Evolutionary conservation across 345 rosid species (phyloP).

Genomic region (Acer negundo): DNA sequence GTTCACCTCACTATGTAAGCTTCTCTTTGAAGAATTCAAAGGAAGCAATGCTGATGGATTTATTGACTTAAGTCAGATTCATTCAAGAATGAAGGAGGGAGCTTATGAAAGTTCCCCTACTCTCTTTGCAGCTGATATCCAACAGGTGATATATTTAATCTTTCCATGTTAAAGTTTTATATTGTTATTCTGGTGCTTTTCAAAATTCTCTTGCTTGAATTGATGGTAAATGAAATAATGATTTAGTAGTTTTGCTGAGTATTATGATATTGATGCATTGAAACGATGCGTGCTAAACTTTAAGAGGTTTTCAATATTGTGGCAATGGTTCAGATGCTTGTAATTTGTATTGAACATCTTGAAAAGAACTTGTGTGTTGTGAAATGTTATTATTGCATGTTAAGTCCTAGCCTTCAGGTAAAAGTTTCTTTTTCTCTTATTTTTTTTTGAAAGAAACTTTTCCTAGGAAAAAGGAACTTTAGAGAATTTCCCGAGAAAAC

Average conservation of each 20-base stretch:
- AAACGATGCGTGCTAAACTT: not conserved
- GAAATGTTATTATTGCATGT: not conserved
- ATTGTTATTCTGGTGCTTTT: conserved; percentile 1
- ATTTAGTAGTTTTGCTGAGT: not conserved
- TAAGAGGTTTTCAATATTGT: conserved; percentile 2
- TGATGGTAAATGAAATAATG: not conserved
- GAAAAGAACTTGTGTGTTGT: not conserved
- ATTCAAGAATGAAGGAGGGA: conserved; percentile 79
- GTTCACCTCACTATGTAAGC: conserved; percentile 70
- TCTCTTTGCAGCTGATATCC: conserved; percentile 65
- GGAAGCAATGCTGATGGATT: conserved; percentile 60
- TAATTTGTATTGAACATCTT: not conserved
- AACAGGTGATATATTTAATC: conserved; percentile 48
- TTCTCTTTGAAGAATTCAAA: conserved; percentile 68
- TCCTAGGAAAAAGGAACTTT: not conserved
- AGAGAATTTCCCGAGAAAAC: not conserved
- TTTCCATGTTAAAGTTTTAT: conserved; percentile 7
- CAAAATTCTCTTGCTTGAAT: conserved; percentile 9
- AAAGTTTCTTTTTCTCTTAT: not conserved
- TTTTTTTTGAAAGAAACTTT: not conserved
- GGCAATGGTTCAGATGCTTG: not conserved
- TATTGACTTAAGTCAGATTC: conserved; percentile 50
- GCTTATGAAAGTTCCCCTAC: conserved; percentile 63
- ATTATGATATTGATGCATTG: not conserved
- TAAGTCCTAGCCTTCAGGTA: not conserved